phyloP scores from a whole-genome alignment of 768 basidiomycete species.

The Lanmaoa rubissima region DNA sequence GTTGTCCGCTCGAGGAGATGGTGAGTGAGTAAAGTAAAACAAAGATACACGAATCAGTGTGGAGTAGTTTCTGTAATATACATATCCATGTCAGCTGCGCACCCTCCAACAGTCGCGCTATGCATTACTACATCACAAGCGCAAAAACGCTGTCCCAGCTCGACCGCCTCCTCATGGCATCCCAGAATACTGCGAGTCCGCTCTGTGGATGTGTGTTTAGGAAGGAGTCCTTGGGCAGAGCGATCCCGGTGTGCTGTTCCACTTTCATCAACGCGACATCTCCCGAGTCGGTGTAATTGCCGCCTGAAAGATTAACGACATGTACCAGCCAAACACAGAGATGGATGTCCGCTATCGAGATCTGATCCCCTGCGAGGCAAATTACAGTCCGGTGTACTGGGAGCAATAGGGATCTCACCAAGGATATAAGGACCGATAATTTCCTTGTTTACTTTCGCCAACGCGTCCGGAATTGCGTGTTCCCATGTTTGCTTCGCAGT shows the following conservation, averaged over 20 bases:
- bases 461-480: slow-evolving; percentile 41
- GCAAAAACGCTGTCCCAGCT: slow-evolving; percentile 71
- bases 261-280: slow-evolving; percentile 48
- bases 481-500: slow-evolving; percentile 56
- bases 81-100: background rate
- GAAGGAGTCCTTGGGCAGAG: slow-evolving; percentile 39
- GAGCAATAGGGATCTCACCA: slow-evolving; percentile 43
- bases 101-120: too few relatives aligned
- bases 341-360: slow-evolving; percentile 80
- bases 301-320: slow-evolving; percentile 58
- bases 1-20: background rate
- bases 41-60: background rate
- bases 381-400: background rate
- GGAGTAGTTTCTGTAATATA: background rate
- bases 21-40: background rate
- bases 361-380: slow-evolving; percentile 66
- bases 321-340: slow-evolving; percentile 73
- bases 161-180: slow-evolving; percentile 55
- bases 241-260: slow-evolving; percentile 45
- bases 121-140: background rate
- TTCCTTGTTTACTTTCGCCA: slow-evolving; percentile 51
- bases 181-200: slow-evolving; percentile 75
- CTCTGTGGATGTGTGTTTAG: slow-evolving; percentile 26
- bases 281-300: slow-evolving; percentile 48
- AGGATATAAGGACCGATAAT: slow-evolving; percentile 63